Evolutionary conservation across 2,329 filamentous ascomycete species (phyloP).

Genomic region (Phaeosphaeriaceae sp.): DNA sequence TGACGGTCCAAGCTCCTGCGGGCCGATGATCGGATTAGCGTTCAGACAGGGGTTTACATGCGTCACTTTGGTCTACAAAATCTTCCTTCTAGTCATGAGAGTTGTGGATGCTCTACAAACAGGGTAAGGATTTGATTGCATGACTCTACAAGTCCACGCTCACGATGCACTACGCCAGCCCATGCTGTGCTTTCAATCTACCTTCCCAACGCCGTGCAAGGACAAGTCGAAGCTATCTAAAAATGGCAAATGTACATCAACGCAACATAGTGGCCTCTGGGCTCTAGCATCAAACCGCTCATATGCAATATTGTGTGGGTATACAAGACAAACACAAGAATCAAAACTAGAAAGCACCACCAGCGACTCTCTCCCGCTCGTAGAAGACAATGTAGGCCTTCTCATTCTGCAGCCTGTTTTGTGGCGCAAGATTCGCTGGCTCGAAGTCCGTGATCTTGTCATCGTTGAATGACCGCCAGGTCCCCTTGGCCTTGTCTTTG

Average conservation of each 20-base stretch:
- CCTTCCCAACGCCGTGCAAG: not conserved
- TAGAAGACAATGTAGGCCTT: conserved; percentile 73
- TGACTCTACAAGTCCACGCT: not conserved
- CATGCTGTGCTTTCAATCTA: not conserved
- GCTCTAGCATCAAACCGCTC: not conserved
- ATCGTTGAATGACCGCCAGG: conserved; percentile 71
- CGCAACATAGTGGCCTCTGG: not conserved
- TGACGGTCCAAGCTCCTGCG: conserved; percentile 21
- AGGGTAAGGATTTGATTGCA: not conserved
- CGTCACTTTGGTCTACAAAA: not conserved
- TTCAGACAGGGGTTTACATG: conserved; percentile 2
- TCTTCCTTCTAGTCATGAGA: not conserved
- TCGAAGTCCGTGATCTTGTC: conserved; percentile 62
- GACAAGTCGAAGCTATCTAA: not conserved
- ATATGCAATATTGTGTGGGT: conserved; percentile 3
- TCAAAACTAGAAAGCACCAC: conserved; percentile 32
- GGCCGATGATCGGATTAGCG: conserved; percentile 28
- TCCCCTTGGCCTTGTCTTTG: conserved; percentile 58
- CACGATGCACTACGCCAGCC: conserved; percentile 5
- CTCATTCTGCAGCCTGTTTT: conserved; percentile 66
- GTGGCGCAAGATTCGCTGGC: conserved; percentile 57
- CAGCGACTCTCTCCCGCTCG: conserved; percentile 52
- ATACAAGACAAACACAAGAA: not conserved
- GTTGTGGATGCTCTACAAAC: no score
- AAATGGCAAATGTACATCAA: conserved; percentile 1